Conservation (phyloP, 257 asterid species). For the Asclepias syriaca region DNA sequence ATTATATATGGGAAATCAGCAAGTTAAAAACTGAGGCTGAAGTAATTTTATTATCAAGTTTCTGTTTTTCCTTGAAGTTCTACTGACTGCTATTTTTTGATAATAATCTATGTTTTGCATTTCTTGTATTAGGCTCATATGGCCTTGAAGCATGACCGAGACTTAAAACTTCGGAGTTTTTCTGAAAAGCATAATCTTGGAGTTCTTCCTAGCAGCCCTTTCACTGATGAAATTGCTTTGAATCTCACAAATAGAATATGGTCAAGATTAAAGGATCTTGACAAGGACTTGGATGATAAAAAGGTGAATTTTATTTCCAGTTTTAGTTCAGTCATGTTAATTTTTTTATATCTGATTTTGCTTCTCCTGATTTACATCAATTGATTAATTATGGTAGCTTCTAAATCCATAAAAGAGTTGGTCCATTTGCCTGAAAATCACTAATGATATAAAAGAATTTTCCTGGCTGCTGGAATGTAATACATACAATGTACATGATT, state of each 20-base stretch:
- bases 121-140: slow-evolving; percentile 49
- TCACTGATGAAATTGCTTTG: slow-evolving; percentile 65
- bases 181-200: slow-evolving; percentile 71
- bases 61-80: slow-evolving; percentile 18
- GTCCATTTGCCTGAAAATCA: background rate
- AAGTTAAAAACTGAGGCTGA: slow-evolving; percentile 68
- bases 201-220: slow-evolving; percentile 48
- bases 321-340: slow-evolving; percentile 6
- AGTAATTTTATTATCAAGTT: slow-evolving; percentile 35
- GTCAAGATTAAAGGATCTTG: slow-evolving; percentile 49
- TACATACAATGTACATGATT: background rate
- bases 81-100: slow-evolving; percentile 14
- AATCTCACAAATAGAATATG: slow-evolving; percentile 57
- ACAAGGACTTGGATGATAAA: slow-evolving; percentile 60
- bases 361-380: slow-evolving; percentile 9
- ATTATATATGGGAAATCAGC: slow-evolving; percentile 49
- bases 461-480: background rate
- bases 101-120: slow-evolving; percentile 14
- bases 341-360: background rate
- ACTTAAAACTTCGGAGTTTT: slow-evolving; percentile 43
- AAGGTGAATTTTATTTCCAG: slow-evolving; percentile 46
- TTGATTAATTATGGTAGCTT: background rate
- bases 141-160: slow-evolving; percentile 69
- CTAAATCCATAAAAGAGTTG: background rate
- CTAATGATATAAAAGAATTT: background rate